A percentile compares a stretch with the other conserved stretches of the same genome.
These are phyloP conservation scores for Coccinonectria pachysandricola DNA, from an alignment of 2,329 filamentous ascomycete genomes.

Conservation along the genomic window DNA sequence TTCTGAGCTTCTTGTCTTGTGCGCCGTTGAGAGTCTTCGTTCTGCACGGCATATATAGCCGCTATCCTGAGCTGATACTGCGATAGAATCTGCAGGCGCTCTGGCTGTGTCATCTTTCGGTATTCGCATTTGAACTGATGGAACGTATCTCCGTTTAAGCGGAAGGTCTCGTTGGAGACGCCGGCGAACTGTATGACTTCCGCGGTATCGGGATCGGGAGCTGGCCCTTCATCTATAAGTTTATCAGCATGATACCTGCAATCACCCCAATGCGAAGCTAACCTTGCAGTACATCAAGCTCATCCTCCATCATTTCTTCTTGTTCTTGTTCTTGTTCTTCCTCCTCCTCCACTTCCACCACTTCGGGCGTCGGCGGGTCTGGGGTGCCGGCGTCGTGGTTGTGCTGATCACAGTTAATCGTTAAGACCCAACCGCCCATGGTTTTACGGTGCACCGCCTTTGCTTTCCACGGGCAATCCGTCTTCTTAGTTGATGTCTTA, in stretches of 20 bases:
- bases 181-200: slow-evolving; percentile 30
- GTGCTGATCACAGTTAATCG: slow-evolving; percentile 33
- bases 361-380: slow-evolving; percentile 28
- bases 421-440: slow-evolving; percentile 34
- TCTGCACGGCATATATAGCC: slow-evolving; percentile 34
- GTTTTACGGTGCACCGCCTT: slow-evolving; percentile 34
- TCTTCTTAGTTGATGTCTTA: slow-evolving; percentile 37
- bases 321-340: slow-evolving; percentile 17
- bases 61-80: slow-evolving; percentile 32
- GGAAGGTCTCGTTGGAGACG: slow-evolving; percentile 27
- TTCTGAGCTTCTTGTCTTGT: slow-evolving; percentile 28
- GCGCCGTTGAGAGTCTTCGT: slow-evolving; percentile 32
- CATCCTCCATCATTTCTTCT: slow-evolving; percentile 8
- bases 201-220: slow-evolving; percentile 26
- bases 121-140: slow-evolving; percentile 34
- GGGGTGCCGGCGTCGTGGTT: slow-evolving; percentile 35
- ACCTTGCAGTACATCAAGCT: too few relatives aligned
- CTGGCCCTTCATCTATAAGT: slow-evolving; percentile 18
- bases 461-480: slow-evolving; percentile 35
- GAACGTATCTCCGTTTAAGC: slow-evolving; percentile 33
- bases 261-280: too few relatives aligned
- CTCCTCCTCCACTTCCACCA: slow-evolving; percentile 25
- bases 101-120: slow-evolving; percentile 30
- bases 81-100: slow-evolving; percentile 28
- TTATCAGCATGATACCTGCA: background rate